These are phyloP conservation scores for Schoenoplectus tabernaemontani DNA, from an alignment of 202 grass and related monocot species.

Conservation along the genomic window DNA sequence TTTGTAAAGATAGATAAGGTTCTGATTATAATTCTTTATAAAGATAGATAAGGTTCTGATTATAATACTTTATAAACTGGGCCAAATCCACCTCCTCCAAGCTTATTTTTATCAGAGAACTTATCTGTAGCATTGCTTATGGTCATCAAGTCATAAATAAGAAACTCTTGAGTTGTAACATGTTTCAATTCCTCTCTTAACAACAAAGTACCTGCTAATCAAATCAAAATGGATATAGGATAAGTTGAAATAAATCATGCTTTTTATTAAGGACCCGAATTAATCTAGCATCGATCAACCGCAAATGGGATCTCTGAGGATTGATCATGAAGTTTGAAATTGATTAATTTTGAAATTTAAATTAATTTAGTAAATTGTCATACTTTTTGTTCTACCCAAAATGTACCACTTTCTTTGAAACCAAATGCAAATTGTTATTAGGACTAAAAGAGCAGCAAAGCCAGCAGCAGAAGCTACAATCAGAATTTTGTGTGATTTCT, in stretches of 20 bases:
- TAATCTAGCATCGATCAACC: background rate
- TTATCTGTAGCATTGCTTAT: background rate
- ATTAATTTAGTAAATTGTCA: background rate
- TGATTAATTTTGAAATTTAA: background rate
- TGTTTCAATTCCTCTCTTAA: background rate
- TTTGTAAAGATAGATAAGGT: too few relatives aligned
- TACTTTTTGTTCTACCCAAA: background rate
- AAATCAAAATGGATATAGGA: background rate
- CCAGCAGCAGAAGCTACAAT: background rate
- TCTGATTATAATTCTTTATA: background rate
- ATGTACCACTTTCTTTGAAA: background rate
- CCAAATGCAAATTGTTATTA: background rate
- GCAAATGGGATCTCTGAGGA: background rate
- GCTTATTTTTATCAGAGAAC: constrained; percentile 11
- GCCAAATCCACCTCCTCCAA: constrained; percentile 9
- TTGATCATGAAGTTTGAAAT: background rate
- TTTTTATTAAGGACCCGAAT: background rate
- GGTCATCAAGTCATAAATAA: background rate
- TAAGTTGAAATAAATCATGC: background rate
- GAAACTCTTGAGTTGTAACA: background rate
- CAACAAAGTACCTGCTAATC: background rate
- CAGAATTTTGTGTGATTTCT: background rate
- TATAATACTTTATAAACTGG: constrained; percentile 3
- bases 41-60: background rate
- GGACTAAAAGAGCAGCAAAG: background rate